Conservation (phyloP, 768 basidiomycete genomes). For the Boletus patriciae region DNA sequence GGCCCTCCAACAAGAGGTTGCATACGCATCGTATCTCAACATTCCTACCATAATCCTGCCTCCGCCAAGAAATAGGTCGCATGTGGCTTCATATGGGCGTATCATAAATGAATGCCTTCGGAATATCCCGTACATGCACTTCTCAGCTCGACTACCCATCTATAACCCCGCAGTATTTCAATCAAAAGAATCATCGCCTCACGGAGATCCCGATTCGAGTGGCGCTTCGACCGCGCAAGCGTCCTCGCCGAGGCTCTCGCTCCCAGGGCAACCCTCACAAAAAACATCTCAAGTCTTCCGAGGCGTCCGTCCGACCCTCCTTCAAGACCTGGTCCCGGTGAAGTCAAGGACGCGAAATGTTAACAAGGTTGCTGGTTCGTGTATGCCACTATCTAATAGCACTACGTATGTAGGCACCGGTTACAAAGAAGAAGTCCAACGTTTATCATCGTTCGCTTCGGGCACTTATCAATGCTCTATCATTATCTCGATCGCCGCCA, state of each 20-base stretch:
- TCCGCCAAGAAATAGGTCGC: conserved; percentile 77
- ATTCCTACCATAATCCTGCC: conserved; percentile 85
- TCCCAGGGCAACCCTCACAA: conserved; percentile 25
- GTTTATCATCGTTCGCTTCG: no score
- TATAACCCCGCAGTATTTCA: conserved; percentile 71
- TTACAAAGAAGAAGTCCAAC: no score
- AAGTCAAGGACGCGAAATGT: no score
- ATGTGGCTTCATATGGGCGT: conserved; percentile 91
- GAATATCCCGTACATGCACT: conserved; percentile 66
- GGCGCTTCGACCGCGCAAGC: conserved; percentile 22
- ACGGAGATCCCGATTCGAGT: conserved; percentile 32
- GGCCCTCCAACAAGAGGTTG: conserved; percentile 91
- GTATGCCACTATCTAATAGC: no score
- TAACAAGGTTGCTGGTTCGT: no score
- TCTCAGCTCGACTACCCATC: conserved; percentile 82
- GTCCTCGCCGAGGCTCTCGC: conserved; percentile 19
- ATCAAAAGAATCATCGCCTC: conserved; percentile 30
- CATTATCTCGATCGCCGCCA: no score
- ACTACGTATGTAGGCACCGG: no score
- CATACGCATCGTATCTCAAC: conserved; percentile 91
- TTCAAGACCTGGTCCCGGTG: no score
- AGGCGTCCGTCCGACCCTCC: no score
- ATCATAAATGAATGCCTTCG: conserved; percentile 78
- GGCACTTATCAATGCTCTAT: no score
- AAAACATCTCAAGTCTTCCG: conserved; percentile 29